Evolutionary conservation across 352 stramenopile genomes (phyloP).

Genomic region (Pythium dissotocum): DNA sequence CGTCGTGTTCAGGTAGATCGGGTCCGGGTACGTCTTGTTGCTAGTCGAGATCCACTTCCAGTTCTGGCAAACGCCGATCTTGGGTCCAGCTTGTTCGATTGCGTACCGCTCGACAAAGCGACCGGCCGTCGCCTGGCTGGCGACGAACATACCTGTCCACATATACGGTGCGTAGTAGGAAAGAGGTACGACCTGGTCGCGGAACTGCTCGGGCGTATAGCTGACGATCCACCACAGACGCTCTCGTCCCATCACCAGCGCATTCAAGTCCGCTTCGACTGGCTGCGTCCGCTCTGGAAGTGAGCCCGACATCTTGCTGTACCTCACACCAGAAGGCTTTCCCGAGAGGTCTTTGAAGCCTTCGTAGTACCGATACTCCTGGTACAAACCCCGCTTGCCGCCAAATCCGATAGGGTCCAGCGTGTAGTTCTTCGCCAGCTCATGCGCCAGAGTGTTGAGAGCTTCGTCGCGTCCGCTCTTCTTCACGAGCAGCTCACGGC

Average conservation of each 20-base stretch:
- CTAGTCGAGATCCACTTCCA: slow-evolving; percentile 7
- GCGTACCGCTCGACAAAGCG: slow-evolving; percentile 17
- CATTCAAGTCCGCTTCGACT: slow-evolving; percentile 20
- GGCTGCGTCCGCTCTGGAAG: slow-evolving; percentile 24
- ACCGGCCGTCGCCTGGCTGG: slow-evolving; percentile 11
- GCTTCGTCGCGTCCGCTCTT: slow-evolving; percentile 17
- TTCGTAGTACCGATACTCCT: slow-evolving; percentile 13
- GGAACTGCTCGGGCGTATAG: slow-evolving; percentile 11
- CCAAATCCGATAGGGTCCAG: slow-evolving; percentile 20
- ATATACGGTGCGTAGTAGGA: slow-evolving; percentile 15
- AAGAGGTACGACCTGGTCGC: neutral
- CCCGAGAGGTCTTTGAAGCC: slow-evolving; percentile 30
- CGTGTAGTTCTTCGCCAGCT: slow-evolving; percentile 23
- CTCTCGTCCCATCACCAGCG: slow-evolving; percentile 21
- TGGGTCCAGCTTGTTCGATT: neutral
- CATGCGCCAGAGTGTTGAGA: slow-evolving; percentile 14
- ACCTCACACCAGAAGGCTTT: slow-evolving; percentile 19
- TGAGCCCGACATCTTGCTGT: slow-evolving; percentile 23
- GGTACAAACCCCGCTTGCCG: slow-evolving; percentile 24
- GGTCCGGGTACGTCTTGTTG: slow-evolving; percentile 5
- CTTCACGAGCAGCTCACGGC: slow-evolving; percentile 11
- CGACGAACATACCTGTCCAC: slow-evolving; percentile 13
- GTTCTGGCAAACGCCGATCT: slow-evolving; percentile 19
- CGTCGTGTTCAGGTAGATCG: slow-evolving; percentile 4
- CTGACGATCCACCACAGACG: slow-evolving; percentile 21